phyloP scores from a whole-genome alignment of 169 alveolate species.

The Prorocentrum cordatum region DNA sequence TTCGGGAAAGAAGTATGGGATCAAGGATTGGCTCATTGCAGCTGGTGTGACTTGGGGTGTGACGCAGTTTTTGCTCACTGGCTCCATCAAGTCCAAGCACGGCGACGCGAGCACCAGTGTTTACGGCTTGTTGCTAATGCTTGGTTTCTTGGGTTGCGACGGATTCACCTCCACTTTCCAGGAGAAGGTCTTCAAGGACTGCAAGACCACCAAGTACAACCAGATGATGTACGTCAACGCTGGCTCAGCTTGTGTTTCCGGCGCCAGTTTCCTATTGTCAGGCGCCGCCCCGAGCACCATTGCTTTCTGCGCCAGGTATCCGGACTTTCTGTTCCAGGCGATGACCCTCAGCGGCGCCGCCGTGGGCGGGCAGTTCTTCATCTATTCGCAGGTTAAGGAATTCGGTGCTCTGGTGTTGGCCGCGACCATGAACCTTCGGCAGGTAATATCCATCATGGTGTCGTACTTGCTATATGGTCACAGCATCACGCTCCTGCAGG shows the following conservation, averaged over 20 bases:
- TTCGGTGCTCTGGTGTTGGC: conserved; percentile 61
- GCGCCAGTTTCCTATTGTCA: no score
- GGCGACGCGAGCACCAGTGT: conserved; percentile 20
- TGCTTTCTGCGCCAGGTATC: not conserved
- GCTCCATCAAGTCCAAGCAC: conserved; percentile 16
- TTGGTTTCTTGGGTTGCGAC: conserved; percentile 21
- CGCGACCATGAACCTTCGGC: conserved; percentile 62
- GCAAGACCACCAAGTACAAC: conserved; percentile 10
- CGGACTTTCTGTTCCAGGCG: not conserved
- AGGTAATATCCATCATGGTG: conserved; percentile 18
- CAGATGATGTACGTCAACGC: conserved; percentile 35
- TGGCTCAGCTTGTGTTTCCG: conserved; percentile 21
- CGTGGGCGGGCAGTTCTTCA: conserved; percentile 29
- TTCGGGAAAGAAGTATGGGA: conserved; percentile 22
- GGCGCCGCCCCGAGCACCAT: no score
- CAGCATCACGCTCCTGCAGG: conserved; percentile 30
- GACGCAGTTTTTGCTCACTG: conserved; percentile 36
- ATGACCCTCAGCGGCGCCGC: conserved; percentile 21
- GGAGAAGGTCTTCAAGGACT: conserved; percentile 37
- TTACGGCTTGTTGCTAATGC: conserved; percentile 18
- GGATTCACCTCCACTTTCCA: conserved; percentile 56
- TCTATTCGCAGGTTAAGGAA: conserved; percentile 36
- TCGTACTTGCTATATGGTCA: conserved; percentile 34
- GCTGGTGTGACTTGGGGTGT: conserved; percentile 22
- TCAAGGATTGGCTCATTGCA: conserved; percentile 47